Conservation (phyloP, 2,329 filamentous ascomycete genomes). For the Leptodontidium sp. region DNA sequence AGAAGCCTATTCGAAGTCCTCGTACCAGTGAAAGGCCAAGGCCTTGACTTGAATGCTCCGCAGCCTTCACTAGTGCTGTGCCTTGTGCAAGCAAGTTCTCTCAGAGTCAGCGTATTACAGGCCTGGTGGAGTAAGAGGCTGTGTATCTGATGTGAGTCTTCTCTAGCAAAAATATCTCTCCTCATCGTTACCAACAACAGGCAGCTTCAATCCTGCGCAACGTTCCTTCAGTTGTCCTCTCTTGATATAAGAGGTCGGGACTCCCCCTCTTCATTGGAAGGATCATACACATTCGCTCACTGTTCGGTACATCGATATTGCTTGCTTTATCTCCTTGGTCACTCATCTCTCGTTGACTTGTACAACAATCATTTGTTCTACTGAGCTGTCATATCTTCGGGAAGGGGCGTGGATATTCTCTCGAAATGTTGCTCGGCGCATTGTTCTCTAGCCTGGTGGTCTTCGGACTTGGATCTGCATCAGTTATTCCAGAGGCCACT, state of each 20-base stretch:
- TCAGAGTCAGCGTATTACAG: conserved; percentile 16
- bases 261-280: neutral
- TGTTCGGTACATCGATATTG: conserved; percentile 4
- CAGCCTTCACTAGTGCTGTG: conserved; percentile 14
- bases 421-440: conserved; percentile 14
- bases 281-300: conserved; percentile 15
- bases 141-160: conserved; percentile 19
- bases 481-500: conserved; percentile 12
- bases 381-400: neutral
- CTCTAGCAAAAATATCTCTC: conserved; percentile 8
- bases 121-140: conserved; percentile 1
- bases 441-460: conserved; percentile 14
- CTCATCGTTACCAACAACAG: neutral
- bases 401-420: neutral
- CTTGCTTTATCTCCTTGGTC: neutral
- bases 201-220: conserved; percentile 1
- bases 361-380: neutral
- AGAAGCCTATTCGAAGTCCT: conserved; percentile 4
- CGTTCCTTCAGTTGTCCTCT: conserved; percentile 3
- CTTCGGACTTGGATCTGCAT: conserved; percentile 25
- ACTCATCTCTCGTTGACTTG: conserved; percentile 7
- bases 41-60: neutral
- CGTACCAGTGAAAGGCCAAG: neutral
- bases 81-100: neutral
- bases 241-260: neutral